phyloP scores from a whole-genome alignment of 2,329 filamentous ascomycete species.

The Raffaelea arxii region DNA sequence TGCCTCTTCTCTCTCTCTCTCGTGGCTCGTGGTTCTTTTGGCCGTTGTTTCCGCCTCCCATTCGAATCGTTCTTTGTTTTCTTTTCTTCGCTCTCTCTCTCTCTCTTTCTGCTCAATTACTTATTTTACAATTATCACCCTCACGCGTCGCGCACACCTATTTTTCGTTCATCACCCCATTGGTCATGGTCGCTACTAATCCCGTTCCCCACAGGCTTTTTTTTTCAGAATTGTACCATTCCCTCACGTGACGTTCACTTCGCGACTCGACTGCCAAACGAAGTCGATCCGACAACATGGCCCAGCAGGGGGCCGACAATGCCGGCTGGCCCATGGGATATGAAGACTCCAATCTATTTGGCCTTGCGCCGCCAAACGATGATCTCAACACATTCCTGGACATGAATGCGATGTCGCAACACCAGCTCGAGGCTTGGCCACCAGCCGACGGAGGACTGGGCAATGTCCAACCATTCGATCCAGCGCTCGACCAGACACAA shows the following conservation, averaged over 20 bases:
- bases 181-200: neutral
- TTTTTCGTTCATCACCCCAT: no score
- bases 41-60: neutral
- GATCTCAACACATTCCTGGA: slow-evolving; percentile 7
- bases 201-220: neutral
- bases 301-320: slow-evolving; percentile 11
- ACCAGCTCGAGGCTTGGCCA: slow-evolving; percentile 9
- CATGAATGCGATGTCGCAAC: slow-evolving; percentile 8
- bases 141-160: no score
- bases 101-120: neutral
- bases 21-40: neutral
- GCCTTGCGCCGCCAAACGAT: slow-evolving; percentile 4
- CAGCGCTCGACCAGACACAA: neutral
- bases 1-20: neutral
- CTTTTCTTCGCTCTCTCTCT: neutral
- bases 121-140: no score
- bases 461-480: neutral
- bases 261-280: no score
- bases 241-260: neutral
- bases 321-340: slow-evolving; percentile 10
- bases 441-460: neutral
- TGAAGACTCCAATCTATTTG: slow-evolving; percentile 8
- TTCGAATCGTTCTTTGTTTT: no score
- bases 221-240: neutral
- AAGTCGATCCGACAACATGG: no score